Evolutionary conservation across 805 yeast species (phyloP).

Genomic region (Candida verbasci): DNA sequence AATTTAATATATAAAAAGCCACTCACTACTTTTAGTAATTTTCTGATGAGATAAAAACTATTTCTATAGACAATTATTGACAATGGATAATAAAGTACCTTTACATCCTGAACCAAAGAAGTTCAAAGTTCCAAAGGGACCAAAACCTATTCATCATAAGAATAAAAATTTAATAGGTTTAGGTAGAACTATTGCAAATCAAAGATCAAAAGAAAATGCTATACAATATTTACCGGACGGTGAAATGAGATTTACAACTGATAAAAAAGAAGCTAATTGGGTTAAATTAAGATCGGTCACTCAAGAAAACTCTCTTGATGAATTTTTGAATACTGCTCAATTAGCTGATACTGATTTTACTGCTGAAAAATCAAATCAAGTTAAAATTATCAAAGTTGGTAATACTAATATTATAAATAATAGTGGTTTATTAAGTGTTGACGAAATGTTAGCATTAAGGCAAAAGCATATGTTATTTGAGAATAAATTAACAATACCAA

Average conservation of each 20-base stretch:
- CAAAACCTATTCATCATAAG: slow-evolving; percentile 81
- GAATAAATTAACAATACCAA: slow-evolving; percentile 75
- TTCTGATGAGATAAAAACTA: too few species aligned
- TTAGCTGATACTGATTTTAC: slow-evolving; percentile 94
- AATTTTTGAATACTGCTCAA: slow-evolving; percentile 91
- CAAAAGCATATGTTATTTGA: slow-evolving; percentile 65
- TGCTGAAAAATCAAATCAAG: slow-evolving; percentile 80
- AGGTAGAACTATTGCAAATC: slow-evolving; percentile 78
- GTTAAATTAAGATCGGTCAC: slow-evolving; percentile 90
- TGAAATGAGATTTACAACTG: slow-evolving; percentile 84
- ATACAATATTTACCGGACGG: slow-evolving; percentile 78
- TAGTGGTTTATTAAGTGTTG: slow-evolving; percentile 53
- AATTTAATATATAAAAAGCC: slow-evolving; percentile 16
- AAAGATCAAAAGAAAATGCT: slow-evolving; percentile 63
- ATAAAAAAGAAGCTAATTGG: slow-evolving; percentile 81
- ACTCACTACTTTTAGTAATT: not conserved
- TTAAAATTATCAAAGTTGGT: slow-evolving; percentile 77
- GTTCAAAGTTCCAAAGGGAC: slow-evolving; percentile 89
- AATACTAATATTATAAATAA: slow-evolving; percentile 38
- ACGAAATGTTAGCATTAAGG: slow-evolving; percentile 59
- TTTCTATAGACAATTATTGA: too few species aligned
- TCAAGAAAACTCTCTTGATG: slow-evolving; percentile 91
- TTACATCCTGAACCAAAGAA: slow-evolving; percentile 53
- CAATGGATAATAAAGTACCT: slow-evolving; percentile 32
- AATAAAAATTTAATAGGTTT: slow-evolving; percentile 81